A percentile compares a stretch with the other conserved stretches of the same genome.
Conservation (phyloP, 2,329 filamentous ascomycete species). For the Zymoseptoria pseudotritici region DNA sequence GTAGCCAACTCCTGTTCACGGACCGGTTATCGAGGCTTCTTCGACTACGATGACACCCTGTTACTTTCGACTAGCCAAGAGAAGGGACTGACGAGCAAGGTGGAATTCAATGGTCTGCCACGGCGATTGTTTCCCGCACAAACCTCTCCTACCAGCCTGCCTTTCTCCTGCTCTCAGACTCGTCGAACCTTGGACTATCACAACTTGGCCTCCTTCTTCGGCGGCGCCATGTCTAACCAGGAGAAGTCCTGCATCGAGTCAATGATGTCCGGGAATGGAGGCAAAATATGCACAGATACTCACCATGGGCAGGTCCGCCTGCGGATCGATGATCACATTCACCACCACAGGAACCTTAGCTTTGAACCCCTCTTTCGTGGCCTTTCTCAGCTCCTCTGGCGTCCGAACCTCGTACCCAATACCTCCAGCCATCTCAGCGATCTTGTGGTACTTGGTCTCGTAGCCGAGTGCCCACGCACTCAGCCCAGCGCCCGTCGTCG, state of each 20-base stretch:
- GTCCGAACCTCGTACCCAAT: conserved; percentile 46
- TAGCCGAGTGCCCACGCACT: conserved; percentile 43
- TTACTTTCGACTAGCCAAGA: not conserved
- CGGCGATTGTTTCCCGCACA: not conserved
- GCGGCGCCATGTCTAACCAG: conserved; percentile 26
- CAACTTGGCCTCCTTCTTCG: conserved; percentile 20
- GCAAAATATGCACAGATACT: conserved; percentile 3
- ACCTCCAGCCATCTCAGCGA: conserved; percentile 50
- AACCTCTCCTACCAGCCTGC: not conserved
- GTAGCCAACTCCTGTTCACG: not conserved
- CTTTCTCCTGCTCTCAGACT: not conserved
- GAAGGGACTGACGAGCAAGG: not conserved
- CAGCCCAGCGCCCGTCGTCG: conserved; percentile 36
- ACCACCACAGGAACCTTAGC: conserved; percentile 44
- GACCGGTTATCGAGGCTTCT: no score
- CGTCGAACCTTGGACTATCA: conserved; percentile 1
- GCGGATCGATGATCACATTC: conserved; percentile 48
- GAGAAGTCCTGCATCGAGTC: conserved; percentile 22
- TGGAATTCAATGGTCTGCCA: not conserved
- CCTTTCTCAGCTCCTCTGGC: conserved; percentile 44
- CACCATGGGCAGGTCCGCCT: conserved; percentile 23
- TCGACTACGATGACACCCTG: not conserved
- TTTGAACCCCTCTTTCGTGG: conserved; percentile 45
- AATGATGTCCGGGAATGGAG: conserved; percentile 1
- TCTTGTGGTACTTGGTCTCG: conserved; percentile 49